These are phyloP conservation scores for Fusarium lateritium DNA, from an alignment of 2,329 filamentous ascomycete species.

Conservation along the genomic window DNA sequence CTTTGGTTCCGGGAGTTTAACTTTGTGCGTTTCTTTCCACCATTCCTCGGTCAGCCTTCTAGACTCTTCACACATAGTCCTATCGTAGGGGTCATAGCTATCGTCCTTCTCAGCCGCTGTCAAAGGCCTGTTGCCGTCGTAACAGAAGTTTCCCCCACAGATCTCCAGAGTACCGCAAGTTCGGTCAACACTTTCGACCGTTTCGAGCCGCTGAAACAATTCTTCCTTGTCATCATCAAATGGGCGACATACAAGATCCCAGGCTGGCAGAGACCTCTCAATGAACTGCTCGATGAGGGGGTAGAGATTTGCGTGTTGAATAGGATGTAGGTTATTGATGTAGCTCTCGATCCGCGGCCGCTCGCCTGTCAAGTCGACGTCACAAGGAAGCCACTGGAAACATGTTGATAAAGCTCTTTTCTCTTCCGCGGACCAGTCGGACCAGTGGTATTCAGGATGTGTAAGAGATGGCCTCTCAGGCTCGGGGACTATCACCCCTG, in stretches of 20 bases:
- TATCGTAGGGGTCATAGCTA: conserved; percentile 47
- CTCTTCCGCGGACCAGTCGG: background rate
- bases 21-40: conserved; percentile 49
- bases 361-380: background rate
- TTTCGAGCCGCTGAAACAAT: conserved; percentile 45
- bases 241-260: conserved; percentile 56
- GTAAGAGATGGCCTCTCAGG: background rate
- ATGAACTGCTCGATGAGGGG: conserved; percentile 59
- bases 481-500: background rate
- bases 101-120: background rate
- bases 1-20: conserved; percentile 18
- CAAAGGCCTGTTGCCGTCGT: background rate
- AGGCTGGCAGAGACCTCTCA: conserved; percentile 59
- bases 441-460: background rate
- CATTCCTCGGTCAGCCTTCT: conserved; percentile 47
- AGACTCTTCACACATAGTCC: conserved; percentile 53
- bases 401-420: background rate
- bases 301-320: conserved; percentile 57
- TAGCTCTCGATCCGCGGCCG: conserved; percentile 51
- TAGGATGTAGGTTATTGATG: conserved; percentile 68
- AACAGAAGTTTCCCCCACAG: conserved; percentile 22
- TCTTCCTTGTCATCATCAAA: conserved; percentile 50
- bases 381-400: conserved; percentile 10
- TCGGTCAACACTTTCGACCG: conserved; percentile 34
- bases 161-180: conserved; percentile 14